Base-by-base conservation (phyloP, 2,329 filamentous ascomycete species). In the Penicillium sp. region DNA sequence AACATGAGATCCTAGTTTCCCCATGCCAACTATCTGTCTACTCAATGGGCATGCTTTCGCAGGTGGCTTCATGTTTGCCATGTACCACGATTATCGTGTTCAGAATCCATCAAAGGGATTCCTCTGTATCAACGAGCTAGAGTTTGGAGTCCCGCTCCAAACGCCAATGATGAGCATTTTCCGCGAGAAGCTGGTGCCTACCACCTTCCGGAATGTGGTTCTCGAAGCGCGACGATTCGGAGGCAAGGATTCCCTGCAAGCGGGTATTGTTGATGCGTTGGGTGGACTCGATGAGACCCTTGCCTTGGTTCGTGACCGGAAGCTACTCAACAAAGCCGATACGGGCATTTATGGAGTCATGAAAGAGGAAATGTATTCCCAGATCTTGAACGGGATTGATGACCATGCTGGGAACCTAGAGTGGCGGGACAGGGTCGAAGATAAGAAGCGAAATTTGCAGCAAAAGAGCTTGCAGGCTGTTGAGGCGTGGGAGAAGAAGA, bases 1-100 rank as follows among this genome's bases (percentile, higher is more conserved):
- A 49, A 52, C 6, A 4, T 4, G 15, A 10, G 33, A 8, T 40
- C 9, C n/a, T 44, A 81, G 77, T 46, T 93, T 85, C 66, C 88
- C 89, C 12, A 91, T 92, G 88, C 90, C 90, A 20, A 94, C 89
- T 3, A 73, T 94, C 43, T 86, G 89, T n/a, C 77, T 91, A 7
- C 66, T 93, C 48, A 91, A 90, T 62, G 90, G 90, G 18, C 90
- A 95, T 70, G 84, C 86, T 48, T 94, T 91, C 69, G 90, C 90
- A 5, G 90, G 84, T 39, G 90, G 88, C n/a, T 77, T 92, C 54
- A 92, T 94, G 86, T 77, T 88, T 8, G 84, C 88, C 52, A 89
- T 91, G 82, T 84, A 88, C 73, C 89, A 92, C 72, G 89, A 93
- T 74, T 94, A 94, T 75, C 84, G 90, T 23, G 79, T 94, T 60